Conservation (phyloP, 2,329 filamentous ascomycete genomes). For the Paradendryphiella salina region DNA sequence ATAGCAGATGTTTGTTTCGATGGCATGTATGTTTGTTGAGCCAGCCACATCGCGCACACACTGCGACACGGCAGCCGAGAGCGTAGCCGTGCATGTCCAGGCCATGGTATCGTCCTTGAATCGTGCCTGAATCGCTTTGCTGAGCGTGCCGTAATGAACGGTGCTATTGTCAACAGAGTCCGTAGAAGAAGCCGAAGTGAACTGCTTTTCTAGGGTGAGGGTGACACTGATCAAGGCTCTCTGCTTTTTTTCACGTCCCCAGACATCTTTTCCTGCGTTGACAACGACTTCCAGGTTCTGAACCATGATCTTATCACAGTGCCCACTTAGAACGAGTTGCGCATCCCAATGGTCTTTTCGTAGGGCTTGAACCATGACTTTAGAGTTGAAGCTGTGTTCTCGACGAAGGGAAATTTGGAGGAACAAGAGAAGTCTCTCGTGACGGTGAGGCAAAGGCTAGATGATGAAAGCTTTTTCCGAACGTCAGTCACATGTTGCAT, state of each 20-base stretch:
- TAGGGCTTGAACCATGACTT: constrained; percentile 19
- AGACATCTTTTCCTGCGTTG: constrained; percentile 66
- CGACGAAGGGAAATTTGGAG: not conserved
- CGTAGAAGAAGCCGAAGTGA: constrained; percentile 59
- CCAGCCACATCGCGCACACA: constrained; percentile 30
- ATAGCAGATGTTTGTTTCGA: constrained; percentile 60
- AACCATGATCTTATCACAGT: constrained; percentile 58
- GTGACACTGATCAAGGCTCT: constrained; percentile 64
- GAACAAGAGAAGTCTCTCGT: not conserved
- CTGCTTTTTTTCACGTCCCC: constrained; percentile 67
- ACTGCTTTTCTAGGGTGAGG: constrained; percentile 60
- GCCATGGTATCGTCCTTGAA: constrained; percentile 40
- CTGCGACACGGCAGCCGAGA: constrained; percentile 22
- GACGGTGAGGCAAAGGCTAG: not conserved
- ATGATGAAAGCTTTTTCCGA: not conserved
- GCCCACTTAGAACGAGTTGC: constrained; percentile 24
- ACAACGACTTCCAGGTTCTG: constrained; percentile 63
- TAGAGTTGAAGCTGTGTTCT: not conserved
- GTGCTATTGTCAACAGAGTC: constrained; percentile 71
- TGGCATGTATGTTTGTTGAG: constrained; percentile 39
- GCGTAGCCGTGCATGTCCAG: constrained; percentile 33
- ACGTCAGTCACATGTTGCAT: not conserved
- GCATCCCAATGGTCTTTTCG: constrained; percentile 28
- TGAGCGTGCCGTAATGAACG: constrained; percentile 73
- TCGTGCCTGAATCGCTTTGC: constrained; percentile 63